Evolutionary conservation across 202 grass and related monocot genomes (phyloP).

Genomic region (Hordeum pubiflorum): DNA sequence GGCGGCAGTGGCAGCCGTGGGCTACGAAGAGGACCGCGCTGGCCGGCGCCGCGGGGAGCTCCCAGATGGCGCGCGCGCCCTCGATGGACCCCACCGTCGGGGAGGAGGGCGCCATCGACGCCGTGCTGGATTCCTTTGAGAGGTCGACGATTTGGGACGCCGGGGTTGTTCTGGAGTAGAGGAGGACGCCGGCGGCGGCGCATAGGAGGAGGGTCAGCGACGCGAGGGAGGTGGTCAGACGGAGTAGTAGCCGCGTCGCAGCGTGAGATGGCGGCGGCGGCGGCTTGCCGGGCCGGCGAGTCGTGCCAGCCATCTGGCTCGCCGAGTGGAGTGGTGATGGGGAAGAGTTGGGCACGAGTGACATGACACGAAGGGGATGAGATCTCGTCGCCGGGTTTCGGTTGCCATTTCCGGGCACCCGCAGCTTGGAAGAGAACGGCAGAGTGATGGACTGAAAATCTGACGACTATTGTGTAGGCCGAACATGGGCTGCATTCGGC

Average conservation of each 20-base stretch:
- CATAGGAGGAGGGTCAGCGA: constrained; percentile 17
- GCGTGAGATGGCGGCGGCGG: neutral
- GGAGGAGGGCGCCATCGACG: neutral
- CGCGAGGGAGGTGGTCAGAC: neutral
- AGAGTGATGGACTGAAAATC: neutral
- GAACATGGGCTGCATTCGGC: neutral
- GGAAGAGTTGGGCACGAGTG: neutral
- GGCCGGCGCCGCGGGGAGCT: constrained; percentile 43
- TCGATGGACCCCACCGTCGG: constrained; percentile 29
- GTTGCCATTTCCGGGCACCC: neutral
- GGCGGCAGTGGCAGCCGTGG: constrained; percentile 52
- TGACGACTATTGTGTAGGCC: neutral
- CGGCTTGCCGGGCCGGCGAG: neutral
- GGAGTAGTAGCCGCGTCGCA: neutral
- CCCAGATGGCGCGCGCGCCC: constrained; percentile 47
- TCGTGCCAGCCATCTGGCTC: constrained; percentile 16
- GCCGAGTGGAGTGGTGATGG: neutral
- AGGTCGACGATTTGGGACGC: neutral
- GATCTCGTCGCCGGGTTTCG: constrained; percentile 9
- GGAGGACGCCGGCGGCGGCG: neutral
- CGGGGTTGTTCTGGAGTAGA: constrained; percentile 26
- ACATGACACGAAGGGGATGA: neutral
- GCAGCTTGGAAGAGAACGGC: neutral
- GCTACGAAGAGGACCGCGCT: constrained; percentile 49
- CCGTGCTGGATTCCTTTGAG: neutral